phyloP scores from a whole-genome alignment of 192 early-diverging fungal species.

The Linnemannia exigua region DNA sequence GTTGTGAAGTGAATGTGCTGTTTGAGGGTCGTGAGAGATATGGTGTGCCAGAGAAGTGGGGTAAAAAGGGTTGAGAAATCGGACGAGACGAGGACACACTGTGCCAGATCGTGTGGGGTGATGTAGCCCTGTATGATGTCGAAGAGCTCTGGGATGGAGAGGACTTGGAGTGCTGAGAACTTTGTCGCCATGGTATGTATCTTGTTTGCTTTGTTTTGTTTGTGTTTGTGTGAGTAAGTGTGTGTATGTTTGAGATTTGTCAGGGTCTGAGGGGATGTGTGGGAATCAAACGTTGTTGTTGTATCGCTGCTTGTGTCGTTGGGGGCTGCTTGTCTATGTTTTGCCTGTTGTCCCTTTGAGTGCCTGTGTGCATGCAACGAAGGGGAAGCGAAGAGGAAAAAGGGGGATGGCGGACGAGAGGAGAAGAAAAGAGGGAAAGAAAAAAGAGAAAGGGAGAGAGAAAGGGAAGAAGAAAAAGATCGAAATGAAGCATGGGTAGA shows the following conservation, averaged over 20 bases:
- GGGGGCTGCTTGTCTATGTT: background rate
- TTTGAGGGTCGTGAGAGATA: background rate
- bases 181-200: background rate
- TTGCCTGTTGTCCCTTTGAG: background rate
- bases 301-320: background rate
- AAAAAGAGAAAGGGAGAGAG: background rate
- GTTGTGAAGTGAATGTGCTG: background rate
- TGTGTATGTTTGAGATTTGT: background rate
- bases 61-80: background rate
- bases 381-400: background rate
- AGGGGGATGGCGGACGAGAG: background rate
- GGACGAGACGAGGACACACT: background rate
- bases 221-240: background rate
- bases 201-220: background rate
- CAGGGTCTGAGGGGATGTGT: background rate
- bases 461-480: background rate
- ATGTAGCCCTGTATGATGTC: background rate
- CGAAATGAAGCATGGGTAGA: background rate
- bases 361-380: background rate
- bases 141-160: background rate
- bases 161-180: background rate
- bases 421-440: background rate
- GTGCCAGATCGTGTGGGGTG: background rate
- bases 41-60: background rate
- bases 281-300: background rate